Evolutionary conservation across 2,329 filamentous ascomycete genomes (phyloP), one percentile per base, ranked within the genome.

Genomic region (Lasiodiplodia gonubiensis): DNA sequence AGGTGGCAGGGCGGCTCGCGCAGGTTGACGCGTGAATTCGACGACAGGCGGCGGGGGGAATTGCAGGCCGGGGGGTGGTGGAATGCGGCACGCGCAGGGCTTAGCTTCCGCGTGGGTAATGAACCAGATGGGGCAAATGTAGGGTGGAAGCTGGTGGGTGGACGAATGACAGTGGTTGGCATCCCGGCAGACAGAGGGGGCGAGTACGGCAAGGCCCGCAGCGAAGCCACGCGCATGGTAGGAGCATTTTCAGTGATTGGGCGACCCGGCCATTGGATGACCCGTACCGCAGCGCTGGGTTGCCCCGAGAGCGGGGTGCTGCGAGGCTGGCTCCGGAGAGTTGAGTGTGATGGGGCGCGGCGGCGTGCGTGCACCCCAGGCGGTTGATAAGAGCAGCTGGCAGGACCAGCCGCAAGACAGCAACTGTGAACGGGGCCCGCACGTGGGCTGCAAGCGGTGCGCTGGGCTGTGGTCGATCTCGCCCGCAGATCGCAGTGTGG

Each of bases 171-270:
- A 33, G 23, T 25, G 54, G 21, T 18, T 39, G 35, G 54, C 35
- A 48, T 60, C 57, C 57, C 39, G 59, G 59, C 10, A 48, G 35
- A 25, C 59, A 63, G 57, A 33, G 42, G 39, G 57, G 57, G 57
- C 39, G 21, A 39, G 60, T 48, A 64, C 61, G 61, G 61, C 61
- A 64, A 54, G 61, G 61, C 61, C 61, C 61, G 61, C 61, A 64
- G 61, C 61, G 61, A 21, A 53, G 61, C 61, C 61, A 64, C 61
- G 49, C 61, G 61, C 48, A 64, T 33, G 61, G 61, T 64, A 64
- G 61, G 48, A 51, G 61, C 35, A 64, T 48, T 51, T 49, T 30
- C 42, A 59, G 54, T 39, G 54, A 59, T 39, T 27, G 39, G 55
- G n/a, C 55, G 37, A 60, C 57, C 57, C 57, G 46, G 57, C 46